Evolutionary conservation across 202 grass and related monocot species (phyloP), one percentile per base, ranked within the genome.

Genomic region (Musa balbisiana): DNA sequence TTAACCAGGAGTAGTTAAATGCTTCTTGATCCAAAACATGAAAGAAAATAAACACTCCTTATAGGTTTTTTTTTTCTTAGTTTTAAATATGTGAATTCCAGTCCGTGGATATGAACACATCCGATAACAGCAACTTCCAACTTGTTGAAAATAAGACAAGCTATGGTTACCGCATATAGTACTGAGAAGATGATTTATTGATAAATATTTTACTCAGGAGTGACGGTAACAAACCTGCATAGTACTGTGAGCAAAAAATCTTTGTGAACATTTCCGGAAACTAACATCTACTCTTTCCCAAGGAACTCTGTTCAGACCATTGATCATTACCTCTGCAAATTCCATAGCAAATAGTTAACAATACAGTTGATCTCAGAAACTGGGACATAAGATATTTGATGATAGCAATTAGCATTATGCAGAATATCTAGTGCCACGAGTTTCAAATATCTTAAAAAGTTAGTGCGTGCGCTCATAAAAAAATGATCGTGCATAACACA

Each of bases 201-300:
- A 33, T 56, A 54, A 22, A 52, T 49, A 26, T 14, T 11, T 17
- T 27, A 9, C 19, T 43, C 17, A 14, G 0, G 15, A 58, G 64
- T 23, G 51, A 1, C 43, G 19, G 51, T 21, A 52, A 62, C 27
- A 84, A 86, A 93, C 94, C 94, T 98, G 91, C 83, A 98, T 98
- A 16, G 94, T 92, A 84, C 84, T 91, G 64, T 98, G 94, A 68
- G 94, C 94, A 33, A 98, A 89, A 87, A 98, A 21, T 68, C 73
- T 91, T 73, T 98, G 94, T 79, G 55, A 83, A 27, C 87, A 92
- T 85, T 88, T 94, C 62, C 80, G 84, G 83, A 98, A 98, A 81
- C 95, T 92, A 77, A 98, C 89, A 83, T 98, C 88, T 73, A 98
- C 79, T 72, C 91, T 94, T 92, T 98, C 95, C 91, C 91, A 98